A percentile compares a stretch with the other conserved stretches of the same genome.
Conservation (phyloP, 2,329 filamentous ascomycete genomes). For the Cytospora piceae region DNA sequence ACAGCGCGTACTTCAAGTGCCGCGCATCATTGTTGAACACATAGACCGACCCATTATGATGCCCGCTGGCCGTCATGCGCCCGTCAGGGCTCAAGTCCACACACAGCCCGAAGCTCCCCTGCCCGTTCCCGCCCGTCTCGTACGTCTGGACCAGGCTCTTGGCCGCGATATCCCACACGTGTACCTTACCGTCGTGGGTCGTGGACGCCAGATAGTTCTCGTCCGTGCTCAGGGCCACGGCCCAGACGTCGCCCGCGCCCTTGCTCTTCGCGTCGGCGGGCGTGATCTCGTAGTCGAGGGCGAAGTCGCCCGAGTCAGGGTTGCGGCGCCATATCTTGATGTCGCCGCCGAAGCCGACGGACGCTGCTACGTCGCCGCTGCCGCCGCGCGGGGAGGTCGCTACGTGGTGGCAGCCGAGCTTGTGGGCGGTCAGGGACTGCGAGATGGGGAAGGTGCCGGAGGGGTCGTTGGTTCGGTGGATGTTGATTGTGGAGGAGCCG, state of each 20-base stretch:
- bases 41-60: constrained; percentile 90
- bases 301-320: constrained; percentile 63
- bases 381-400: constrained; percentile 59
- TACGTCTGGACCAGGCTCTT: constrained; percentile 67
- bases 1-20: constrained; percentile 81
- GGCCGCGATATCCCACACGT: constrained; percentile 77
- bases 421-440: constrained; percentile 83
- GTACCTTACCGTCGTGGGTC: constrained; percentile 84
- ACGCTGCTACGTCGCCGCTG: constrained; percentile 75
- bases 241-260: constrained; percentile 73
- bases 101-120: constrained; percentile 84
- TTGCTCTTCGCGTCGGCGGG: constrained; percentile 35
- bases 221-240: constrained; percentile 80
- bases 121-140: constrained; percentile 63
- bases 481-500: constrained; percentile 78
- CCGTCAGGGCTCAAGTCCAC: constrained; percentile 83
- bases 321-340: constrained; percentile 79
- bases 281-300: constrained; percentile 50
- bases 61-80: constrained; percentile 84
- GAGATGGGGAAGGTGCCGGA: constrained; percentile 67
- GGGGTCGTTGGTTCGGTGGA: constrained; percentile 74
- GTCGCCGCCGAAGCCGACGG: constrained; percentile 86
- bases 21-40: constrained; percentile 93
- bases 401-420: constrained; percentile 89
- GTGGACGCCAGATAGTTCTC: constrained; percentile 85